Evolutionary conservation across 2,329 filamentous ascomycete genomes (phyloP).

Genomic region (Calonectria honghensis): DNA sequence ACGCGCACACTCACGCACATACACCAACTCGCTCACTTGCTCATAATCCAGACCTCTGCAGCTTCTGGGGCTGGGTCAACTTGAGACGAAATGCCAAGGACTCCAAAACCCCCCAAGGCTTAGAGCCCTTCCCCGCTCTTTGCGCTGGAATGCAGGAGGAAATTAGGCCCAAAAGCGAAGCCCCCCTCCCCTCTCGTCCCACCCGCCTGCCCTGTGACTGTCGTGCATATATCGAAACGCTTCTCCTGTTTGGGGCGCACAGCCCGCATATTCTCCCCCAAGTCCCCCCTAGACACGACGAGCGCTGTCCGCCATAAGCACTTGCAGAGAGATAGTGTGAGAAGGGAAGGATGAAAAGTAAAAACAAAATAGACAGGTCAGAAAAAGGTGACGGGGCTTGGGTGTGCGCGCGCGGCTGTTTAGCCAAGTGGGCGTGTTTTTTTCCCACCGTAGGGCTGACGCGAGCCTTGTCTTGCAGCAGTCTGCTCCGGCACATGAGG

Average conservation of each 20-base stretch:
- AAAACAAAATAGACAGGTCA: not conserved
- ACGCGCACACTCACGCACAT: not conserved
- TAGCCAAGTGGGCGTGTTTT: constrained; percentile 29
- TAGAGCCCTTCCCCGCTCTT: not conserved
- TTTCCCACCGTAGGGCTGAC: constrained; percentile 51
- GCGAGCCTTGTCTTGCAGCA: constrained; percentile 45
- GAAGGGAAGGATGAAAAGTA: not conserved
- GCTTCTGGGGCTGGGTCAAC: not conserved
- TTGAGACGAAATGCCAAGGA: constrained; percentile 7
- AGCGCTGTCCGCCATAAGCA: constrained; percentile 47
- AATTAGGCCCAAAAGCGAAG: not conserved
- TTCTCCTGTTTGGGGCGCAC: constrained; percentile 30
- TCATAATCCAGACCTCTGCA: not conserved
- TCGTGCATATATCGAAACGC: constrained; percentile 35
- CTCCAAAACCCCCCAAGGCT: not conserved
- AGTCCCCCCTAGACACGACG: not conserved
- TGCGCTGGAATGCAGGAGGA: not conserved
- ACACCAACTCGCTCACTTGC: not conserved
- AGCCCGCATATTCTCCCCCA: constrained; percentile 4
- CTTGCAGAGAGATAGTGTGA: constrained; percentile 42
- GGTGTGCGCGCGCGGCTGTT: constrained; percentile 27
- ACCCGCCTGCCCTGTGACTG: constrained; percentile 10
- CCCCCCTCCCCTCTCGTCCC: constrained; percentile 4
- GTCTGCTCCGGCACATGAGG: not conserved
- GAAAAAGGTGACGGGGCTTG: not conserved